phyloP scores from a whole-genome alignment of 1,284 basidiomycete genomes.

The Austroboletus rostrupii region DNA sequence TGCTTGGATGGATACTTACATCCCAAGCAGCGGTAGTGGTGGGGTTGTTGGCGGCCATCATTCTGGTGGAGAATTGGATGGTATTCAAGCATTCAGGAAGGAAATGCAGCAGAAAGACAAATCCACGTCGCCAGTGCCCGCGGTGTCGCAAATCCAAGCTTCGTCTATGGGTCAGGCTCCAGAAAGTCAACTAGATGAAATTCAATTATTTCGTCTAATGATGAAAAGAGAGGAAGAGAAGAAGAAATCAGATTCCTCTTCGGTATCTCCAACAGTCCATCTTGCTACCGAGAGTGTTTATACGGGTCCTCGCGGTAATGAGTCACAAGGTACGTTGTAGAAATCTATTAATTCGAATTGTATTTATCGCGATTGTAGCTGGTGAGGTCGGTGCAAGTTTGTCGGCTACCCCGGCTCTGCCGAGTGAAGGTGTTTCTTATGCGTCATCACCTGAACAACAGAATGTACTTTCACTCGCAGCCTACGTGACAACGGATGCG shows the following conservation, averaged over 20 bases:
- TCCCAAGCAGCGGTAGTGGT: constrained; percentile 51
- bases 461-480: constrained; percentile 1
- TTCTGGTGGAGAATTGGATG: constrained; percentile 68
- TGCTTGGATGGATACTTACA: constrained; percentile 90
- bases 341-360: neutral
- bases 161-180: constrained; percentile 20
- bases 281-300: constrained; percentile 10
- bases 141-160: constrained; percentile 27
- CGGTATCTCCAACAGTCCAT: neutral
- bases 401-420: constrained; percentile 1
- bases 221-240: constrained; percentile 82
- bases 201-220: constrained; percentile 80
- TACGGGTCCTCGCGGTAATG: constrained; percentile 7
- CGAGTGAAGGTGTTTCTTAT: constrained; percentile 10
- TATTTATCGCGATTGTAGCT: constrained; percentile 18
- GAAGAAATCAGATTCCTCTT: constrained; percentile 42
- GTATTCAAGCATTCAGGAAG: constrained; percentile 88
- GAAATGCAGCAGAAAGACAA: constrained; percentile 79
- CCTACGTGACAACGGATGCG: constrained; percentile 1
- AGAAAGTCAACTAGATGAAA: constrained; percentile 66
- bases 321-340: constrained; percentile 20
- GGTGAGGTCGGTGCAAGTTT: constrained; percentile 12
- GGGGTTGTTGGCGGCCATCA: constrained; percentile 57
- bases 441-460: constrained; percentile 12
- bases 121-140: constrained; percentile 13